Conservation (phyloP, 2,329 filamentous ascomycete species). For the Epichloe typhina region DNA sequence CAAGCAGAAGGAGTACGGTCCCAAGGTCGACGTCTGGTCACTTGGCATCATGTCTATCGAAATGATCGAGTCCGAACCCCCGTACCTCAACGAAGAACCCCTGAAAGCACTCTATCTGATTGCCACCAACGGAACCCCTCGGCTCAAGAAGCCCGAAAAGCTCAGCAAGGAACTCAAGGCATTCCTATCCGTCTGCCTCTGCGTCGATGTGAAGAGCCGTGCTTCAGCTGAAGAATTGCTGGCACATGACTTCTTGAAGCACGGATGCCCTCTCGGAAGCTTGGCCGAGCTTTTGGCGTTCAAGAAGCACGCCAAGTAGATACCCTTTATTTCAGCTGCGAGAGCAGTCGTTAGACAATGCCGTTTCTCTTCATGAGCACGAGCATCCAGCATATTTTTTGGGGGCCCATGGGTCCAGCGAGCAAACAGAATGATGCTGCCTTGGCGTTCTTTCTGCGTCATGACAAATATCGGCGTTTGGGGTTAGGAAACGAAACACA, state of each 20-base stretch:
- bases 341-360: background rate
- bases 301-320: constrained; percentile 58
- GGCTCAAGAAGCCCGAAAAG: constrained; percentile 96
- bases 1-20: constrained; percentile 97
- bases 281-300: constrained; percentile 81
- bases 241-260: constrained; percentile 86
- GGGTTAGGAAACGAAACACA: constrained; percentile 1
- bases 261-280: constrained; percentile 71
- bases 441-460: background rate
- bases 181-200: constrained; percentile 90
- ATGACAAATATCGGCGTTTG: constrained; percentile 6
- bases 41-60: constrained; percentile 99
- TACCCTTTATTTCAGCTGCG: background rate
- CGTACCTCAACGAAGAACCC: constrained; percentile 95
- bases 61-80: constrained; percentile 98
- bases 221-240: constrained; percentile 85
- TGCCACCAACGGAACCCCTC: constrained; percentile 91
- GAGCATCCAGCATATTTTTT: background rate
- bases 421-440: constrained; percentile 7
- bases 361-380: background rate
- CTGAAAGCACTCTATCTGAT: constrained; percentile 96
- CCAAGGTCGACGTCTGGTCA: constrained; percentile 98
- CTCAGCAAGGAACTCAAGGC: constrained; percentile 95
- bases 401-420: constrained; percentile 1
- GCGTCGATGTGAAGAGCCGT: constrained; percentile 89